Evolutionary conservation across 2,329 filamentous ascomycete species (phyloP), one percentile per base, ranked within the genome.

Genomic region (Eutypella sp.): DNA sequence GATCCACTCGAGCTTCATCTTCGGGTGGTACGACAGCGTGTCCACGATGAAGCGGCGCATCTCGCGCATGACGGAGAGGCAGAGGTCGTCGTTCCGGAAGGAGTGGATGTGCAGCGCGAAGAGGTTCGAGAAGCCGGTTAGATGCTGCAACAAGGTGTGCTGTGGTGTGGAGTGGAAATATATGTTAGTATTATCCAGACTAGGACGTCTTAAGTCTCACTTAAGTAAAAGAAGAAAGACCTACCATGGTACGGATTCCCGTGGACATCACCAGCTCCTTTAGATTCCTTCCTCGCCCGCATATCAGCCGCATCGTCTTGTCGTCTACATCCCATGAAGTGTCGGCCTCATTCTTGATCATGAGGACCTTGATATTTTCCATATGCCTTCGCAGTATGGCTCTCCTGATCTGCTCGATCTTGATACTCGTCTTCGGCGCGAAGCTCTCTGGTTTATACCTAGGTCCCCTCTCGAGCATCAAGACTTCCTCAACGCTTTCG

Each of bases 21-120:
- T 57, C 0, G 76, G 76, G 47, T 76, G 69, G 47, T 82, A 76
- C 2, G 75, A 72, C 2, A 84, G 60, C 25, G 70, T 78, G 57
- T 84, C 81, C 9, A 81, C 69, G 23, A 79, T 70, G 57, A 83
- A 83, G n/a, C 69, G 71, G 34, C 75, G 69, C 2, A 76, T 75
- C 61, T 84, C 79, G 16, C 71, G 69, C 63, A 77, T 72, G 7
- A 81, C 74, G 66, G 72, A 79, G 13, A 74, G 65, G 46, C 78
- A 82, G 0, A 74, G 75, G 51, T 81, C 77, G 25, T 78, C 74
- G 47, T 73, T 75, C 16, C 75, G 71, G 47, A 82, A 75, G 27
- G 67, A 68, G 33, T 78, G 62, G 15, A 81, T 72, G 48, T 82
- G 76, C 24, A 84, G 65, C 4, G 78, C 80, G 13, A 73, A 71